These are phyloP conservation scores for Cutaneotrichosporon dermatis DNA, from an alignment of 1,284 basidiomycete genomes.

Conservation along the genomic window DNA sequence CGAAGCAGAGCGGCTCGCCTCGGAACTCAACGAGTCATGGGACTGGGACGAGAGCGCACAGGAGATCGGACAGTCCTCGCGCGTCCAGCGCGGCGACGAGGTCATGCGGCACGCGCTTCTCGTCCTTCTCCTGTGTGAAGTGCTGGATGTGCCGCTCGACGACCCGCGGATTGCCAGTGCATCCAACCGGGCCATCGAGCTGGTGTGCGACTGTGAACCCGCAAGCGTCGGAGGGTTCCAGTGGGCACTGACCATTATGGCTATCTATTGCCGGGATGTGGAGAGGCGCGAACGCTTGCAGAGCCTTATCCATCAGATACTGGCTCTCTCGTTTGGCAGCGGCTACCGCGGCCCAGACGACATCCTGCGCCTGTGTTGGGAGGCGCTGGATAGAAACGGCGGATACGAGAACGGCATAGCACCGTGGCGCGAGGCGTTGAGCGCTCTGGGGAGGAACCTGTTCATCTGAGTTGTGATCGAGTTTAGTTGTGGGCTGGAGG, in stretches of 20 bases:
- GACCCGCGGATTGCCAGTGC: slow-evolving; percentile 13
- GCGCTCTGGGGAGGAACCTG: slow-evolving; percentile 11
- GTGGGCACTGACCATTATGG: slow-evolving; percentile 20
- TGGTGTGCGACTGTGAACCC: slow-evolving; percentile 17
- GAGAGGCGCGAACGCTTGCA: slow-evolving; percentile 4
- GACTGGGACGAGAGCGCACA: slow-evolving; percentile 9
- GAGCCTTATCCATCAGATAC: slow-evolving; percentile 7
- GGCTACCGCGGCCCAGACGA: slow-evolving; percentile 14
- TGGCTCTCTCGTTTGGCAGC: slow-evolving; percentile 13
- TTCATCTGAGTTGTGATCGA: background rate
- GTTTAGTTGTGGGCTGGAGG: too few relatives aligned
- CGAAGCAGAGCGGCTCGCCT: slow-evolving; percentile 11
- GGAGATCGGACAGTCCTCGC: slow-evolving; percentile 14
- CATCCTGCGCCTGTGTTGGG: slow-evolving; percentile 19
- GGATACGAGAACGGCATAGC: slow-evolving; percentile 21
- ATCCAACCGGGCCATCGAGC: slow-evolving; percentile 10
- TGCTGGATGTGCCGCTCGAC: slow-evolving; percentile 13
- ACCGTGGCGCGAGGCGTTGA: slow-evolving; percentile 21
- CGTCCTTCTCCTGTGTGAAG: slow-evolving; percentile 21
- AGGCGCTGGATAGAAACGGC: slow-evolving; percentile 14
- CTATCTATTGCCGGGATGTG: slow-evolving; percentile 14
- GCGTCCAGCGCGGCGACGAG: slow-evolving; percentile 21
- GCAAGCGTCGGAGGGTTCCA: slow-evolving; percentile 15
- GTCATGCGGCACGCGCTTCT: slow-evolving; percentile 17
- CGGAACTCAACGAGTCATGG: slow-evolving; percentile 13